These are phyloP conservation scores for Pseudovirgaria hyperparasitica DNA, from an alignment of 2,329 filamentous ascomycete species.

Conservation along the genomic window DNA sequence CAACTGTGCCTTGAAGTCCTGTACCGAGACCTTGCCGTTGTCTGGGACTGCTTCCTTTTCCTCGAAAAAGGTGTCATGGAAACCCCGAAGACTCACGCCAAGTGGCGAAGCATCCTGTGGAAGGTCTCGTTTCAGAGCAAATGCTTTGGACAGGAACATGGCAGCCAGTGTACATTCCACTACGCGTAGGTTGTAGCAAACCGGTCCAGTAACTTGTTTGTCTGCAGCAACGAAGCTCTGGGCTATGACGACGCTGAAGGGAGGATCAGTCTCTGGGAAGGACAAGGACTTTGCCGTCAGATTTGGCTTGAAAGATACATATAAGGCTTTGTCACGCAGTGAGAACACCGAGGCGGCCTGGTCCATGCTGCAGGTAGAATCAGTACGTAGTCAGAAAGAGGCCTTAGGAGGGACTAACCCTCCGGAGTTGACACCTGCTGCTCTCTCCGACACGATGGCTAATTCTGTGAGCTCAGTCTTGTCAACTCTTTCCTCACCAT, in stretches of 20 bases:
- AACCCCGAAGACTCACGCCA: slow-evolving; percentile 69
- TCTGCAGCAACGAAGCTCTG: slow-evolving; percentile 90
- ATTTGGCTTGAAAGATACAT: slow-evolving; percentile 75
- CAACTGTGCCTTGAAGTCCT: slow-evolving; percentile 49
- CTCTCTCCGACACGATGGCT: slow-evolving; percentile 85
- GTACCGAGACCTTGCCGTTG: slow-evolving; percentile 33
- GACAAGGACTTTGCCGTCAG: slow-evolving; percentile 66
- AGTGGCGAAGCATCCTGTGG: slow-evolving; percentile 71
- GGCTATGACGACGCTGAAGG: slow-evolving; percentile 83
- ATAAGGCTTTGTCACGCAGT: slow-evolving; percentile 69
- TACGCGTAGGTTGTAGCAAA: slow-evolving; percentile 93
- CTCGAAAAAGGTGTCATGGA: slow-evolving; percentile 72
- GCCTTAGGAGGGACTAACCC: slow-evolving; percentile 44
- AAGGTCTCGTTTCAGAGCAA: slow-evolving; percentile 45
- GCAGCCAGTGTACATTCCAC: slow-evolving; percentile 91
- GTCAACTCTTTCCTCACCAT: slow-evolving; percentile 64
- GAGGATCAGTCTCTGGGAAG: slow-evolving; percentile 69
- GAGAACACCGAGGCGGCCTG: slow-evolving; percentile 94
- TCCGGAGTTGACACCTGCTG: slow-evolving; percentile 91
- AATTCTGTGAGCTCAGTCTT: slow-evolving; percentile 89
- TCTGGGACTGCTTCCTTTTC: slow-evolving; percentile 34
- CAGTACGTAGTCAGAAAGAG: slow-evolving; percentile 6
- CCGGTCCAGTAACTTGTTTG: slow-evolving; percentile 85
- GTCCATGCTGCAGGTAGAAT: slow-evolving; percentile 59
- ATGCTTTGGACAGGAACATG: slow-evolving; percentile 46